Evolutionary conservation across 1,284 basidiomycete species (phyloP).

Genomic region (Pseudozyma tsukubaensis): DNA sequence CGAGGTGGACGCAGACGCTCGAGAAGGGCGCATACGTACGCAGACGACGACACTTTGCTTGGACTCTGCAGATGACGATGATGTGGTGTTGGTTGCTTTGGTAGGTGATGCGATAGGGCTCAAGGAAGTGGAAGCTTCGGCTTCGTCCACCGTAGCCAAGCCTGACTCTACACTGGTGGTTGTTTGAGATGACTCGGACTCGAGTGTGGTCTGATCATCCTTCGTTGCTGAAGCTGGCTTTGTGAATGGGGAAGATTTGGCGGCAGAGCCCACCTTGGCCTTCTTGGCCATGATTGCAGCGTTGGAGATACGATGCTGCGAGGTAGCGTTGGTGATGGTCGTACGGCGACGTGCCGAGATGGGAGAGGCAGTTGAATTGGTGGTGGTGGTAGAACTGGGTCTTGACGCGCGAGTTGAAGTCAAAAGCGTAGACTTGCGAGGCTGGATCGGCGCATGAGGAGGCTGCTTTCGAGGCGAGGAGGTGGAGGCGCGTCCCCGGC

Average conservation of each 20-base stretch:
- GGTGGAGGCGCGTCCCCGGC: slow-evolving; percentile 7
- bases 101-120: not conserved
- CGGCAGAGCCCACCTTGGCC: slow-evolving; percentile 40
- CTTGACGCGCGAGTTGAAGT: slow-evolving; percentile 25
- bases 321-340: slow-evolving; percentile 5
- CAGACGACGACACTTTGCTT: slow-evolving; percentile 67
- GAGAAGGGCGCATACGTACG: slow-evolving; percentile 58
- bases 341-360: slow-evolving; percentile 23
- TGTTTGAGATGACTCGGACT: not conserved
- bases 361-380: slow-evolving; percentile 8
- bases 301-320: slow-evolving; percentile 18
- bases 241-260: slow-evolving; percentile 42
- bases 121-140: slow-evolving; percentile 10
- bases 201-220: not conserved
- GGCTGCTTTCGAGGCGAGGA: slow-evolving; percentile 12
- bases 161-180: slow-evolving; percentile 9
- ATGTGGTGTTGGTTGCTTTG: slow-evolving; percentile 15
- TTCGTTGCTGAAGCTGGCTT: slow-evolving; percentile 11
- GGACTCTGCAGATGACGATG: slow-evolving; percentile 12
- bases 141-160: slow-evolving; percentile 17
- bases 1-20: slow-evolving; percentile 5
- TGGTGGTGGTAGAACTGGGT: slow-evolving; percentile 22
- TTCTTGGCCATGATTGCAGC: slow-evolving; percentile 40
- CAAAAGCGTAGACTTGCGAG: slow-evolving; percentile 18
- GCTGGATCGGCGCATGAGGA: not conserved